phyloP scores from a whole-genome alignment of 2,329 filamentous ascomycete genomes.

The Cladosporium cucumerinum region DNA sequence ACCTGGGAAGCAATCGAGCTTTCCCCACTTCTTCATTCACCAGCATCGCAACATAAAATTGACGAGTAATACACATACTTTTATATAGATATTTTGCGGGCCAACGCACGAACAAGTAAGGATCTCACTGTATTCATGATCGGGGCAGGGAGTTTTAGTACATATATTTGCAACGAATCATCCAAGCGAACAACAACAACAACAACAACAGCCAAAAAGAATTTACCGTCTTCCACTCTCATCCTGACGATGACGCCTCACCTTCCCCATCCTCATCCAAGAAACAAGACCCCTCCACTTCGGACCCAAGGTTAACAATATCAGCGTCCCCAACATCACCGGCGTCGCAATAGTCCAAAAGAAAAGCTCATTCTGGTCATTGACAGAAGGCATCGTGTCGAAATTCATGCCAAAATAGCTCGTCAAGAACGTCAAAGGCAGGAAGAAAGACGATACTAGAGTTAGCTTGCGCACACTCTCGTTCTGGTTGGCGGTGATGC shows the following conservation, averaged over 20 bases:
- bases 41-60: not conserved
- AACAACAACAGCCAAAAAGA: no score
- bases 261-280: not conserved
- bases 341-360: constrained; percentile 73
- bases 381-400: constrained; percentile 24
- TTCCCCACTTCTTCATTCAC: not conserved
- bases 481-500: constrained; percentile 82
- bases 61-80: not conserved
- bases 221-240: not conserved
- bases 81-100: not conserved
- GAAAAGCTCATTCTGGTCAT: constrained; percentile 45
- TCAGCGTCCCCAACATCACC: constrained; percentile 75
- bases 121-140: not conserved
- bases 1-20: not conserved
- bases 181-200: not conserved
- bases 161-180: not conserved
- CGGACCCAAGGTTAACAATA: constrained; percentile 47
- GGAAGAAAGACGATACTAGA: constrained; percentile 81
- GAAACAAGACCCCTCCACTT: not conserved
- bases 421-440: constrained; percentile 84
- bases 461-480: constrained; percentile 89
- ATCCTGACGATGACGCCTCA: not conserved
- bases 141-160: not conserved
- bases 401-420: constrained; percentile 66
- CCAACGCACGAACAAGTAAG: not conserved